These are phyloP conservation scores for Ogataea trehalophila DNA, from an alignment of 805 yeast species.

Conservation along the genomic window DNA sequence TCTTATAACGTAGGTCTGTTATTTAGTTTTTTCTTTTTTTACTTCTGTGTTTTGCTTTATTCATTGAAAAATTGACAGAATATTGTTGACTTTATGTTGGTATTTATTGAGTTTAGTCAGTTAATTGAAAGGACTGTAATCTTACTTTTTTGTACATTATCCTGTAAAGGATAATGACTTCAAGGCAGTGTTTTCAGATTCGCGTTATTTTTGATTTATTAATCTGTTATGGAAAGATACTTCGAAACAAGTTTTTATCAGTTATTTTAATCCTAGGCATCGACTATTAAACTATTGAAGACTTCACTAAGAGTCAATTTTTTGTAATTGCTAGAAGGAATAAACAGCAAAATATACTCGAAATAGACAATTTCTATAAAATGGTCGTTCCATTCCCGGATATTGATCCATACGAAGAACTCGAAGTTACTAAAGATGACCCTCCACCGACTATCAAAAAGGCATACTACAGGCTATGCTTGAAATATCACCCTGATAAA, in stretches of 20 bases:
- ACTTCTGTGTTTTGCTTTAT: too few species aligned
- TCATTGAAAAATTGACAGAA: too few species aligned
- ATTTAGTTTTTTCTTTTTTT: neutral
- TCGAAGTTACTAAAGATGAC: constrained; percentile 38
- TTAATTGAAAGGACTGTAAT: too few species aligned
- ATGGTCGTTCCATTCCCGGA: constrained; percentile 44
- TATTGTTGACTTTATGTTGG: too few species aligned
- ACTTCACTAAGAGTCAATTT: neutral
- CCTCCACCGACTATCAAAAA: constrained; percentile 56
- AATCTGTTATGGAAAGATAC: too few species aligned
- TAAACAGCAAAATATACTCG: neutral
- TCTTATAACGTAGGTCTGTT: neutral
- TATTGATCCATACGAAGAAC: constrained; percentile 56
- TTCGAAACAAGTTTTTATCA: too few species aligned
- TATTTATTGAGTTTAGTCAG: too few species aligned
- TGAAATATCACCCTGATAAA: constrained; percentile 71
- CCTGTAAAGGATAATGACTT: neutral
- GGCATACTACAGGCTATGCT: constrained; percentile 60
- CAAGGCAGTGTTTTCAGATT: neutral
- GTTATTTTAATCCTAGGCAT: too few species aligned
- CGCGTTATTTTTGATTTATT: too few species aligned
- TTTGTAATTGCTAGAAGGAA: too few species aligned
- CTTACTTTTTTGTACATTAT: too few species aligned
- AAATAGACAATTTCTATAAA: neutral
- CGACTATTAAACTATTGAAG: too few species aligned